Percentiles rank a stretch among this genome's conserved stretches.
Conservation (phyloP, 495 filamentous ascomycete genomes). For the Annulohypoxylon nitens region DNA sequence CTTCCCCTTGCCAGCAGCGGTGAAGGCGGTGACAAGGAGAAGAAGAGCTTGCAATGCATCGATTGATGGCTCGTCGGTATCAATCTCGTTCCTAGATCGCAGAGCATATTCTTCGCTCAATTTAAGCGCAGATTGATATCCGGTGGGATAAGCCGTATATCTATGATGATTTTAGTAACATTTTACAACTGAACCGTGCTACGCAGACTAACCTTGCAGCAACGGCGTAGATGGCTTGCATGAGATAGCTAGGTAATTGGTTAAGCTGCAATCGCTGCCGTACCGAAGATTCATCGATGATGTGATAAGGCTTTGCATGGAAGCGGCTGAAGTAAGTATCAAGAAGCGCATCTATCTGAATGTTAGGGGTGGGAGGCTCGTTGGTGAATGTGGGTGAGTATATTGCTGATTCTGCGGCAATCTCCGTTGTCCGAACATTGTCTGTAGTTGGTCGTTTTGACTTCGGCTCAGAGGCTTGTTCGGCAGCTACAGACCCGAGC, state of each 20-base stretch:
- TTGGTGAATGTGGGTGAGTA: constrained; percentile 55
- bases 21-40: constrained; percentile 80
- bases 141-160: constrained; percentile 72
- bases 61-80: constrained; percentile 82
- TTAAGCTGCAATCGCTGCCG: constrained; percentile 75
- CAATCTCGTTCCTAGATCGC: constrained; percentile 74
- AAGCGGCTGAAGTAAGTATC: constrained; percentile 82
- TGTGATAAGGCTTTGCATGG: constrained; percentile 82
- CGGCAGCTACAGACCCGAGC: constrained; percentile 7
- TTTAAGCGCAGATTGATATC: constrained; percentile 70
- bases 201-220: constrained; percentile 69
- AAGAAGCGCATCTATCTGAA: constrained; percentile 71
- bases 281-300: constrained; percentile 78
- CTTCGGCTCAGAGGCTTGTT: constrained; percentile 38
- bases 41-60: constrained; percentile 81
- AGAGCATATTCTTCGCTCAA: constrained; percentile 76
- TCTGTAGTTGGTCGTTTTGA: constrained; percentile 47
- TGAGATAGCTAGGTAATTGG: constrained; percentile 72
- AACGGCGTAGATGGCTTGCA: constrained; percentile 80
- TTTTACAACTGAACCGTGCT: constrained; percentile 15
- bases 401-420: constrained; percentile 49
- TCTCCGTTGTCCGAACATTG: constrained; percentile 38
- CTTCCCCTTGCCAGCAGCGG: constrained; percentile 82
- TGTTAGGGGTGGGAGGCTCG: constrained; percentile 54
- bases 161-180: constrained; percentile 54